Evolutionary conservation across 371 early-diverging fungal species (phyloP), one percentile per base, ranked within the genome.

Genomic region (Fennellomyces sp.): DNA sequence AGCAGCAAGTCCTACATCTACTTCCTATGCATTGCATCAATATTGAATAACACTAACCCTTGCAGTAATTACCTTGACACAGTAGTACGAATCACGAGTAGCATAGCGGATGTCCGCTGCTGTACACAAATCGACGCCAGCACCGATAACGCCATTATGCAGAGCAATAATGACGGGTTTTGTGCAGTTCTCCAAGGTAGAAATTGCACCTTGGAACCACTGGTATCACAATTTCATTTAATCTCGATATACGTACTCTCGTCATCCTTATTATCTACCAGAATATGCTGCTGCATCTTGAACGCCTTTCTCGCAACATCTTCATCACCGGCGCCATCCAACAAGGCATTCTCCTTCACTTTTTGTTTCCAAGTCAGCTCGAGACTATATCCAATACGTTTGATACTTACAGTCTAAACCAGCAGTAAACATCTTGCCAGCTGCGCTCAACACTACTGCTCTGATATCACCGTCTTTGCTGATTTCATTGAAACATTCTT

Each of bases 91-190:
- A 52, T 94, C 94, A 59, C 84, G 76, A 38, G 90, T 71, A 66
- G 91, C 90, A 39, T 89, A 86, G 42, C 98, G 90, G 36, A 98
- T 91, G 71, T 98, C 98, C 72, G 94, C 93, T 2, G 97, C 95
- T 3, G 94, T 89, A 15, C 90, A 83, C 59, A 96, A 66, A 68
- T 95, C 95, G 41, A 97, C 85, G 5, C 96, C 97, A 19, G 87
- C 93, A 21, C 98, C 98, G 62, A 95, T 83, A 68, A 97, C 96
- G 1, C 80, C 86, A 51, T 88, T 89, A 54, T 97, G 94, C 51
- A 97, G 77, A n/a, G 88, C 94, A 10, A 88, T 91, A 63, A 98
- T 88, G 4, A 97, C 95, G 17, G 97, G 95, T 63, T 91, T 89
- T 60, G 85, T 74, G 68, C 97, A 97, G 26, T 65, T 51, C 69